These are phyloP conservation scores for Cercospora zeina DNA, from an alignment of 2,329 filamentous ascomycete species.

Conservation along the genomic window DNA sequence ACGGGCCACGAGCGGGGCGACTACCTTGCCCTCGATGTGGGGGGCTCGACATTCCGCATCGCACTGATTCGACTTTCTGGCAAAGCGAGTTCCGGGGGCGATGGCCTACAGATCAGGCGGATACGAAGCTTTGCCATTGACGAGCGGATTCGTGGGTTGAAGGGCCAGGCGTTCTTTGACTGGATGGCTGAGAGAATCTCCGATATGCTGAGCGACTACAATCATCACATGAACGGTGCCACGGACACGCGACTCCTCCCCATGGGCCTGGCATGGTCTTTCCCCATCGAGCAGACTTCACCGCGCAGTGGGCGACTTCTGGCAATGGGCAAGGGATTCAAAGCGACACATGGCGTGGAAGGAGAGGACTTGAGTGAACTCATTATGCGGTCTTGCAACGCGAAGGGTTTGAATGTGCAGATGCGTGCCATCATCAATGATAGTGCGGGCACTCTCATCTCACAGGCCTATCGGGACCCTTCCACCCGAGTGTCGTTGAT, in stretches of 20 bases:
- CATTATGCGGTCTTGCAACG: constrained; percentile 59
- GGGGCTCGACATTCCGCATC: constrained; percentile 66
- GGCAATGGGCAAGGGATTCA: constrained; percentile 66
- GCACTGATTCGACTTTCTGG: constrained; percentile 60
- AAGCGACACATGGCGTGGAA: constrained; percentile 59
- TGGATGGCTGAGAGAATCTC: constrained; percentile 65
- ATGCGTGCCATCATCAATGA: constrained; percentile 66
- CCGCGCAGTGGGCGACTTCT: constrained; percentile 58
- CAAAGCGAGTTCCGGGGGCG: constrained; percentile 30
- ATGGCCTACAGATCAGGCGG: constrained; percentile 56
- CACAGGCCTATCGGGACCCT: constrained; percentile 61
- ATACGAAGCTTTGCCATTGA: constrained; percentile 60
- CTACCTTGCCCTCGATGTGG: constrained; percentile 63
- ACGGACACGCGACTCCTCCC: constrained; percentile 45
- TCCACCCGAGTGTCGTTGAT: constrained; percentile 64
- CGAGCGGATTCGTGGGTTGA: constrained; percentile 55
- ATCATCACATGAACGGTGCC: constrained; percentile 35
- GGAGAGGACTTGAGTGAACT: constrained; percentile 61
- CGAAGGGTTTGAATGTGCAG: constrained; percentile 56
- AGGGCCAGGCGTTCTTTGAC: constrained; percentile 62
- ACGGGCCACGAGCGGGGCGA: constrained; percentile 61
- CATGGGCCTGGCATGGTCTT: constrained; percentile 67
- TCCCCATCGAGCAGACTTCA: constrained; percentile 66
- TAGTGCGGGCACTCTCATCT: constrained; percentile 61
- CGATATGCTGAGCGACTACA: constrained; percentile 52